These are phyloP conservation scores for Solanum sejunctum DNA, from an alignment of 257 asterid genomes.

Conservation along the genomic window DNA sequence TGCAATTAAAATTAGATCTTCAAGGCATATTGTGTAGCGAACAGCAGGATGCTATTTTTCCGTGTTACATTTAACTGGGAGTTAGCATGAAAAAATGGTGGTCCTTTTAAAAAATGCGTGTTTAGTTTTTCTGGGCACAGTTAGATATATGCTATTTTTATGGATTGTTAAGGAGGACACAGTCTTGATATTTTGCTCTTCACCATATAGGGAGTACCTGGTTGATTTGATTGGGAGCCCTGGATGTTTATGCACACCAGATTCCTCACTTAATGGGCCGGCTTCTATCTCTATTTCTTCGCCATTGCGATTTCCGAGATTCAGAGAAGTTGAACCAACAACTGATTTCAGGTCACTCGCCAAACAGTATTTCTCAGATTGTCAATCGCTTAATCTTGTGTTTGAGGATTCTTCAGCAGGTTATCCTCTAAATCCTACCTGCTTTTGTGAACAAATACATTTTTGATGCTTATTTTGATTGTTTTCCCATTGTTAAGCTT, in stretches of 20 bases:
- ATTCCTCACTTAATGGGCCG: conserved; percentile 91
- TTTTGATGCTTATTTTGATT: background rate
- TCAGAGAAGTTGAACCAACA: conserved; percentile 58
- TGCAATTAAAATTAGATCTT: background rate
- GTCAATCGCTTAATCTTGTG: conserved; percentile 66
- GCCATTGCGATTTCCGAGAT: conserved; percentile 81
- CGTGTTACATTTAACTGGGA: background rate
- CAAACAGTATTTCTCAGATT: conserved; percentile 69
- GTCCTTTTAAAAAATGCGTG: background rate
- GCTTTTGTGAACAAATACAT: background rate
- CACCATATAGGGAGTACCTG: conserved; percentile 73
- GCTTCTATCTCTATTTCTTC: conserved; percentile 86
- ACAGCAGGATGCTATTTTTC: background rate
- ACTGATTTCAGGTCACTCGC: conserved; percentile 79
- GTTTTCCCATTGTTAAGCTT: background rate
- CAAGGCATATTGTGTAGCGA: background rate
- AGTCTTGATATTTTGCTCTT: background rate
- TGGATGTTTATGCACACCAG: conserved; percentile 76
- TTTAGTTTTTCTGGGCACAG: background rate
- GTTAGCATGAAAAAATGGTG: background rate
- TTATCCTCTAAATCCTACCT: conserved; percentile 12
- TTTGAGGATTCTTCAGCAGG: conserved; percentile 67
- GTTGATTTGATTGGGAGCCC: conserved; percentile 88
- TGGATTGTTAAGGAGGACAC: background rate
- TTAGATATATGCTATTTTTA: background rate